Base-by-base conservation (phyloP, 495 filamentous ascomycete genomes). In the Recurvomyces mirabilis region DNA sequence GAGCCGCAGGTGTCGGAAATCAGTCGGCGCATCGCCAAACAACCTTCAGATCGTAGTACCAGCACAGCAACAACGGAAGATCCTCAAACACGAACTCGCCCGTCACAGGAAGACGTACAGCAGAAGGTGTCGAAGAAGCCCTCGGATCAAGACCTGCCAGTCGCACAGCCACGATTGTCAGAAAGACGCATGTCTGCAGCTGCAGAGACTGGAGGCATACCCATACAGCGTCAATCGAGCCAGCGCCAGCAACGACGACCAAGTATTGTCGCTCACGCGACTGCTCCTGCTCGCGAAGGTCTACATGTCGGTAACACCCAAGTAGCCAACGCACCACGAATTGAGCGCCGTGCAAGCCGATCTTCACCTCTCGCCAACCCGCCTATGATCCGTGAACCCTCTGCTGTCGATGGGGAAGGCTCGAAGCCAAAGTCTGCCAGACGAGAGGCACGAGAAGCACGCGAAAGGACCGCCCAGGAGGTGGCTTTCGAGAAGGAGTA, bases 401-500 rank as follows among this genome's bases (percentile, higher is more conserved):
- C 59, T 15, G 14, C 32, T 47, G 13, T 46, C 19, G 36, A 39
- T 31, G 12, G 7, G 28, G 47, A 60, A 45, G 43, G 34, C 23
- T 39, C n/a, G 13, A 37, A n/a, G 20, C 47, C 62, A 24, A 58
- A 64, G 12, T 61, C 59, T 38, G 62, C 61, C 15, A 33, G 65
- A 3, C 66, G 65, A 30, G 77, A 86, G 35, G 34, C 65, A 3
- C 66, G 65, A 30, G 77, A 86, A 35, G 81, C 79, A 26, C 70
- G 73, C 23, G 85, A 89, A 51, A 74, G 72, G 45, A 83, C 83
- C 17, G 87, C 82, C 10, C 85, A 94, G 52, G 88, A 93, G 43
- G 76, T 91, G 4, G 84, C 83, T 1, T 84, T 93, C 58, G 87
- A 93, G 57, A 71, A 87, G 51, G 91, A 95, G 53, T 98, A 95